Percentiles rank a stretch among this genome's conserved stretches.
These are phyloP conservation scores for Citrus mangshanensis DNA, from an alignment of 345 rosid species.

Conservation along the genomic window DNA sequence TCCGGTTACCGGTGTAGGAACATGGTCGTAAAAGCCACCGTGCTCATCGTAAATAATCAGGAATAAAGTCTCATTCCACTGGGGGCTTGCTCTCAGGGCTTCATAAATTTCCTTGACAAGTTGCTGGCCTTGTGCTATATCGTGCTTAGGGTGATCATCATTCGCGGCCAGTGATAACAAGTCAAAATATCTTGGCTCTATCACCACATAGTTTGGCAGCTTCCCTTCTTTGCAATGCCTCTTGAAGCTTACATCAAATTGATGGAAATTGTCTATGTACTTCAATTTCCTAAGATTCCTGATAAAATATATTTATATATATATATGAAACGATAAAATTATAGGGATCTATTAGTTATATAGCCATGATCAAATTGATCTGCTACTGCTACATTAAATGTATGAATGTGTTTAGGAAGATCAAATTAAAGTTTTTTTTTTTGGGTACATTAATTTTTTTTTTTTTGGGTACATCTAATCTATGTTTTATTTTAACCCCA, in stretches of 20 bases:
- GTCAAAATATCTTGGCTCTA: constrained; percentile 74
- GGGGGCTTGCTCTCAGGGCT: constrained; percentile 76
- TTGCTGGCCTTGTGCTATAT: constrained; percentile 71
- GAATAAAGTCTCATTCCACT: constrained; percentile 74
- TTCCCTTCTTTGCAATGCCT: constrained; percentile 66
- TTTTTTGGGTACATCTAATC: no score
- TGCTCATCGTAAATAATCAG: constrained; percentile 72
- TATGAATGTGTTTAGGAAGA: no score
- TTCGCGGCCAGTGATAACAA: constrained; percentile 54
- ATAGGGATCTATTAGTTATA: not conserved
- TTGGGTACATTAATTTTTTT: no score
- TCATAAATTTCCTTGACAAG: constrained; percentile 80
- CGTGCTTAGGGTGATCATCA: constrained; percentile 87
- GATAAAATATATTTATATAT: not conserved
- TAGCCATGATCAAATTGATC: no score
- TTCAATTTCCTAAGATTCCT: constrained; percentile 79
- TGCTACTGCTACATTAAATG: no score
- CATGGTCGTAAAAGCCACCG: constrained; percentile 94
- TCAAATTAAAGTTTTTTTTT: no score
- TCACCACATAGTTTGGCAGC: constrained; percentile 81
- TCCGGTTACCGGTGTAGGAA: constrained; percentile 68
- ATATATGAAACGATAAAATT: not conserved
- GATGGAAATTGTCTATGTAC: constrained; percentile 67
- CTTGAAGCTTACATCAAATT: constrained; percentile 61
- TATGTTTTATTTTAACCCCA: no score